Evolutionary conservation across 352 stramenopile species (phyloP), one percentile per base, ranked within the genome.

Genomic region (Vaucheria bursata): DNA sequence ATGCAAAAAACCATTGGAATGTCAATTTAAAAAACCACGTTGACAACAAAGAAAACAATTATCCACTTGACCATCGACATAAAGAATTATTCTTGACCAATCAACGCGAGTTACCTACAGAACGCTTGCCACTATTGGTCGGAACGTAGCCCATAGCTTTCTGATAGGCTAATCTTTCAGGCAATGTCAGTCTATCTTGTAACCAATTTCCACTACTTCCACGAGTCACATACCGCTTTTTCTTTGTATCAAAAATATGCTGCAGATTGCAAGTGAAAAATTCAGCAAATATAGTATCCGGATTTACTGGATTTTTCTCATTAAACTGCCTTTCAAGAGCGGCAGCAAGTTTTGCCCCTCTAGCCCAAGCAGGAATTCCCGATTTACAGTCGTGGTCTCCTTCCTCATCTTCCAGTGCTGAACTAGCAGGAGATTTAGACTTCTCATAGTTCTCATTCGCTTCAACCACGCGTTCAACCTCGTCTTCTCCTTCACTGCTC

Each of bases 231-330:
- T 73, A 73, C 7, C 36, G 32, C 59, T 80, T 80, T 29, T 82
- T 82, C 68, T 78, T 78, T 0, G 72, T 82, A 50, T 81, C 68
- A 68, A 82, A 82, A 39, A 82, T 82, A 32, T 72, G 72, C 73
- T 82, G 70, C 12, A 82, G 77, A 40, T 82, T 69, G 71, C 77
- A 82, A 35, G 77, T 82, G 53, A 81, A 82, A 45, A 82, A 82
- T 35, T 82, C 77, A 5, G 40, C 36, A 72, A 82, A 82, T 0
- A 82, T 82, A 39, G 37, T 79, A 72, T 82, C 77, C 7, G 77
- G 77, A 45, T 82, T 82, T 12, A 82, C 38, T 37, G 72, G 77
- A 33, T 4, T 74, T n/a, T 70, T 50, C 5, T 72, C 77, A 18
- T 72, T 72, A 68, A 79, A 82, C 77, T 82, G 77, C 73, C 74